Conservation (phyloP, 1,284 basidiomycete genomes). For the Trichosporon asahii region DNA sequence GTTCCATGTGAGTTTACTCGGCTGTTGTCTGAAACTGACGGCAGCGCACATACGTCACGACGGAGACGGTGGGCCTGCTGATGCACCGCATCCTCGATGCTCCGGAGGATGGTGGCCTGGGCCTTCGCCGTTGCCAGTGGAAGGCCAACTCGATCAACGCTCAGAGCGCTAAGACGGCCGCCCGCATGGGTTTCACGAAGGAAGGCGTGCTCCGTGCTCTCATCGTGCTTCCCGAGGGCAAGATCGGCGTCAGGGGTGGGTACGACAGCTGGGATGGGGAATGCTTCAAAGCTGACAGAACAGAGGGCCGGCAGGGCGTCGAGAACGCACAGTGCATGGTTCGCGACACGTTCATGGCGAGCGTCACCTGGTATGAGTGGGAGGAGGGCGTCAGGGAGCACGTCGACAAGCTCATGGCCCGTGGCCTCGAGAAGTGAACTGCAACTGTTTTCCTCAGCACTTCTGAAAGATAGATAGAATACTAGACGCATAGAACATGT, state of each 20-base stretch:
- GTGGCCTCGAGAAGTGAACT: neutral
- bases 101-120: slow-evolving; percentile 37
- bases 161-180: slow-evolving; percentile 30
- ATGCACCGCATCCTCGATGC: slow-evolving; percentile 43
- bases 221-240: slow-evolving; percentile 33
- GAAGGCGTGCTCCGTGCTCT: slow-evolving; percentile 38
- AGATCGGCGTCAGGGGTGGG: slow-evolving; percentile 38
- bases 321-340: slow-evolving; percentile 27
- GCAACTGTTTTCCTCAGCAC: neutral
- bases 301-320: slow-evolving; percentile 33
- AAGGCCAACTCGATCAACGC: slow-evolving; percentile 39
- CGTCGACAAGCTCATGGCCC: slow-evolving; percentile 34
- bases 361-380: slow-evolving; percentile 46
- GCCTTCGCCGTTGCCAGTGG: slow-evolving; percentile 45
- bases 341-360: slow-evolving; percentile 40
- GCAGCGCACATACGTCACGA: slow-evolving; percentile 44
- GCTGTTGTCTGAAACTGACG: neutral
- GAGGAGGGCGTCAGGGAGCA: slow-evolving; percentile 33
- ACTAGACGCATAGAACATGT: neutral
- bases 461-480: neutral
- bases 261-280: neutral
- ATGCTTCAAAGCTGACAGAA: slow-evolving; percentile 2
- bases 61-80: slow-evolving; percentile 40
- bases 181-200: slow-evolving; percentile 36
- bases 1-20: slow-evolving; percentile 35